Base-by-base conservation (phyloP, 768 basidiomycete species). In the Hypsizygus marmoreus region DNA sequence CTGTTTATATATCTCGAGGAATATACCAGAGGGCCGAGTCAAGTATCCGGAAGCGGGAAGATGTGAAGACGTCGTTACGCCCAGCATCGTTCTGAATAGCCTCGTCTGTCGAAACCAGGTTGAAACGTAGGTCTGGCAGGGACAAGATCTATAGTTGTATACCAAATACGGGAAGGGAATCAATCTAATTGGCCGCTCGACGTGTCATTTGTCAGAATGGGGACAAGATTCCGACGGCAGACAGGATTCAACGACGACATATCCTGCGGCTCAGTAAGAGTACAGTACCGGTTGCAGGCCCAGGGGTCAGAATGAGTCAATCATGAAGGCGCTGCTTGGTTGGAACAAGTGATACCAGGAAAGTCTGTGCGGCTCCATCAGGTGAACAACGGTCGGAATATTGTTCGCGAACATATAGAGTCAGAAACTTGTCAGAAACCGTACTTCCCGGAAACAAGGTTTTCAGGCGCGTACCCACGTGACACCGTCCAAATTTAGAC, bases 31-130 rank as follows among this genome's bases (percentile, higher is more conserved):
- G 23, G 42, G 34, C 41, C 35, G 57, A 61, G 57, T 62, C 59
- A 48, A 51, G n/a, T 31, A 33, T 19, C 35, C 42, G 33, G 36
- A 38, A 47, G 42, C 38, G 53, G 46, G 43, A 47, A 48, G 49
- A 47, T 46, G 43, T 48, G n/a, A n/a, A 54, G 45, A 50, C 43
- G 47, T 54, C 29, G 55, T 55, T 45, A 59, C 51, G 50, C 44
- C 52, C 54, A 43, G 45, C 44, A 52, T 54, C 37, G 63, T 62
- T 64, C 62, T 55, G 62, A 58, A 65, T 65, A 67, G 65, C 65
- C 65, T 64, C 58, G 55, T 49, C 55, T 58, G 63, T 59, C 63
- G 45, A 58, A 58, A 49, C 51, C 46, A 51, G 47, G 54, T 60
- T 57, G 60, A 62, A 65, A 65, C 62, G 36, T 54, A 42, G 35